Base-by-base conservation (phyloP, 2,329 filamentous ascomycete genomes). In the Trichoderma harzianum region DNA sequence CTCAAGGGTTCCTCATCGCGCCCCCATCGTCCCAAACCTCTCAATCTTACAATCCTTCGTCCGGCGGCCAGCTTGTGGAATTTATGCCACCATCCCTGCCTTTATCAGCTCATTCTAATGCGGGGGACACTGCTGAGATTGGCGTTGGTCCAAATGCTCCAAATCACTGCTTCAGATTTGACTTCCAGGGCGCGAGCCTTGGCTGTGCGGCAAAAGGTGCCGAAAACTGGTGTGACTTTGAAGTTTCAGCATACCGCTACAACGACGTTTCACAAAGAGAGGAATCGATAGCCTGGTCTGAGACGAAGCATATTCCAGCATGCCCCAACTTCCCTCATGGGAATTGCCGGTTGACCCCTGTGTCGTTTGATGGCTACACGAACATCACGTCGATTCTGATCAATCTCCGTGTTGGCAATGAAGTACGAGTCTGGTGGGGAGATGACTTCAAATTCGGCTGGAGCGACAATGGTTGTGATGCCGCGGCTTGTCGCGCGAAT, bases 381-480 rank as follows among this genome's bases (percentile, higher is more conserved):
- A 79, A 82, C 61, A 75, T 84, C 66, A 82, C 81, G 24, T 83
- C 82, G 2, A 75, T 84, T 4, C 69, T 83, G 69, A 79, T 84
- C 53, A 80, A 77, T 4, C 74, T 83, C 18, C 81, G 77, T 24
- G 81, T 84, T 53, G 81, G 81, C 47, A 74, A 79, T 28, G 77
- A 83, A 32, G 75, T 82, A 30, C 79, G 81, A 69, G 76, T 80
- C 34, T 84, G 82, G 82, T 84, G 82, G 82, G 81, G 77, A 30
- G 82, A 84, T 67, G 82, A 84, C 71, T 77, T 84, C 72, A 77
- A 77, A 24, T 75, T 83, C 57, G 81, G 82, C 60, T 84, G 82
- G 82, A 82, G 76, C 21, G 81, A 84, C 74, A 84, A 83, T 71
- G 80, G 77, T 60, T 84, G 82, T 72, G 77, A 80, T 28, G 81